Evolutionary conservation across 257 asterid genomes (phyloP).

Genomic region (Vinca minor): DNA sequence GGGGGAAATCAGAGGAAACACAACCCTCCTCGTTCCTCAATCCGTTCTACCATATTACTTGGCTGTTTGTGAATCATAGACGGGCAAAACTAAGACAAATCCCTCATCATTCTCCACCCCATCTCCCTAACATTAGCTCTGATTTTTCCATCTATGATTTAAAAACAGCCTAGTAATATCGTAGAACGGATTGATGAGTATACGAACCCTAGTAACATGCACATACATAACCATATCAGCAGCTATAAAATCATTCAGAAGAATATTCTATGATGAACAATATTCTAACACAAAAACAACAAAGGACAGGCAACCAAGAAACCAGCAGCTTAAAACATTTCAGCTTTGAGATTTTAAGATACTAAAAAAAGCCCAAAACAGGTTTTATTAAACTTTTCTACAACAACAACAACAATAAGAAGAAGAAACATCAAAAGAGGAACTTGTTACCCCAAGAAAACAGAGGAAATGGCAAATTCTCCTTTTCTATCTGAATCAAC

Average conservation of each 20-base stretch:
- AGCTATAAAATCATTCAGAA: not conserved
- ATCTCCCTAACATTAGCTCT: not conserved
- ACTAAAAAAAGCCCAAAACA: not conserved
- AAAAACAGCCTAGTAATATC: not conserved
- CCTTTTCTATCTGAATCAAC: not conserved
- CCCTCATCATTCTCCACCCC: not conserved
- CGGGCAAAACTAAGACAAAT: too few relatives aligned
- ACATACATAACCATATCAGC: not conserved
- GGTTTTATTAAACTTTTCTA: not conserved
- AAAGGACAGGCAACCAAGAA: not conserved
- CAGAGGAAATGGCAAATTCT: not conserved
- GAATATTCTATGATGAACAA: not conserved
- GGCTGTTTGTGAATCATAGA: too few relatives aligned
- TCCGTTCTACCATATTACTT: too few relatives aligned
- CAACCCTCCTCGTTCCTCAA: too few relatives aligned
- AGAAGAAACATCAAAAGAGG: not conserved
- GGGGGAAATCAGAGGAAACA: too few relatives aligned
- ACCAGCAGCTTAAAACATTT: not conserved
- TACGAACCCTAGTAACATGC: too few relatives aligned
- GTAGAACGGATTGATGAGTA: not conserved
- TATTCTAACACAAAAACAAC: not conserved
- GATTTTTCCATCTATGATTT: not conserved
- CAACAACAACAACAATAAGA: not conserved
- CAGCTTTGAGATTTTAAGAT: not conserved
- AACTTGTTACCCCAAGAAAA: not conserved